phyloP scores from a whole-genome alignment of 768 basidiomycete species.

The Tricholoma sp. region DNA sequence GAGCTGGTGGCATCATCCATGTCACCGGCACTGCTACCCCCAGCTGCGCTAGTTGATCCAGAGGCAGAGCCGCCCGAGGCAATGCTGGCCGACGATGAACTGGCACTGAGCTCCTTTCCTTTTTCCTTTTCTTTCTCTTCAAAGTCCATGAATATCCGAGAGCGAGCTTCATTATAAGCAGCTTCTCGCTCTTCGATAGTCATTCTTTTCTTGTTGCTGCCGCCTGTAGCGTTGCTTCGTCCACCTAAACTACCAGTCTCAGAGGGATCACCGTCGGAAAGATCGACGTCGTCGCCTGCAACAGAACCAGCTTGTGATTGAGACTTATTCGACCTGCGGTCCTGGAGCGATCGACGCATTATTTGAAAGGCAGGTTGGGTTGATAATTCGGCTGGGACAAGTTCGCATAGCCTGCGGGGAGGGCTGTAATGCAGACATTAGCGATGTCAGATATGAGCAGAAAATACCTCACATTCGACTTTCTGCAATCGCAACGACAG shows the following conservation, averaged over 20 bases:
- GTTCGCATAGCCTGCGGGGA: conserved; percentile 60
- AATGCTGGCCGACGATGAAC: conserved; percentile 70
- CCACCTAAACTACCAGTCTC: conserved; percentile 75
- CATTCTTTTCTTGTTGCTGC: conserved; percentile 62
- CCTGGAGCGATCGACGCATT: conserved; percentile 63
- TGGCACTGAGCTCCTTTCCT: conserved; percentile 69
- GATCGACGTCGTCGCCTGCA: conserved; percentile 68
- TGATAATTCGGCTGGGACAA: conserved; percentile 69
- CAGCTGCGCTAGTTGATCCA: conserved; percentile 43
- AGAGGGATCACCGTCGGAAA: conserved; percentile 75
- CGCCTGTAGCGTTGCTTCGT: conserved; percentile 57
- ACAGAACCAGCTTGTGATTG: conserved; percentile 72
- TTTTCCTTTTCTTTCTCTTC: conserved; percentile 70
- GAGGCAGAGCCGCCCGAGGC: conserved; percentile 68
- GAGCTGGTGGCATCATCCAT: conserved; percentile 64
- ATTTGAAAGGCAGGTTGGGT: conserved; percentile 82
- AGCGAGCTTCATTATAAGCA: conserved; percentile 84
- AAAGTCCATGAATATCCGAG: conserved; percentile 81
- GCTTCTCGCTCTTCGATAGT: conserved; percentile 85
- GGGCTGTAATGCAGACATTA: conserved; percentile 45
- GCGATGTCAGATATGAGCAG: conserved; percentile 6
- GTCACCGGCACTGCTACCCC: conserved; percentile 60
- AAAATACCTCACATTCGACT: conserved; percentile 64
- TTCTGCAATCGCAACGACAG: conserved; percentile 51
- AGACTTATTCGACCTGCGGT: conserved; percentile 46